phyloP scores from a whole-genome alignment of 2,329 filamentous ascomycete species.

The Seiridium cupressi region DNA sequence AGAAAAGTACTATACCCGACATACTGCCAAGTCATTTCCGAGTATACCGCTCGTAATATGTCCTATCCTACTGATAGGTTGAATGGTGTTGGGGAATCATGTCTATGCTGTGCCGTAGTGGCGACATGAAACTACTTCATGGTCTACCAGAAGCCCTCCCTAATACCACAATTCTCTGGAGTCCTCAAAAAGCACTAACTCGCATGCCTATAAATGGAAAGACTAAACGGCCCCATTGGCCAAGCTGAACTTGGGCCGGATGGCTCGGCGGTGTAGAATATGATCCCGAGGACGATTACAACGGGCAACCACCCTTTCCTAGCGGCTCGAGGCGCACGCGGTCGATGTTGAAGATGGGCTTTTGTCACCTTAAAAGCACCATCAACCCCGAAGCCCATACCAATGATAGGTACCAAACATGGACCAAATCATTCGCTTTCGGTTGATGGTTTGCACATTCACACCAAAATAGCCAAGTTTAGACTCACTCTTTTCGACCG shows the following conservation, averaged over 20 bases:
- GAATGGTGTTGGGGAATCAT: constrained; percentile 2
- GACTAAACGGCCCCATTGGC: neutral
- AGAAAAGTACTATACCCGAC: neutral
- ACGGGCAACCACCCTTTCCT: neutral
- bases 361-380: neutral
- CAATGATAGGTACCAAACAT: neutral
- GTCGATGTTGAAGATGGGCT: neutral
- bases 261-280: neutral
- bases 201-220: neutral
- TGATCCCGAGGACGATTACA: neutral
- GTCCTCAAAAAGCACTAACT: neutral
- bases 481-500: neutral
- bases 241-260: neutral
- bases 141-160: neutral
- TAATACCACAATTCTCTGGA: neutral
- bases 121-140: neutral
- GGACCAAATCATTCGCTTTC: neutral
- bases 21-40: constrained; percentile 7
- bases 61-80: constrained; percentile 5
- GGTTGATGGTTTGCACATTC: neutral
- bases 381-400: neutral
- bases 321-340: neutral
- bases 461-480: neutral
- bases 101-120: neutral
- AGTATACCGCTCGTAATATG: constrained; percentile 9